phyloP scores from a whole-genome alignment of 768 basidiomycete species.

The Auricularia sp. region DNA sequence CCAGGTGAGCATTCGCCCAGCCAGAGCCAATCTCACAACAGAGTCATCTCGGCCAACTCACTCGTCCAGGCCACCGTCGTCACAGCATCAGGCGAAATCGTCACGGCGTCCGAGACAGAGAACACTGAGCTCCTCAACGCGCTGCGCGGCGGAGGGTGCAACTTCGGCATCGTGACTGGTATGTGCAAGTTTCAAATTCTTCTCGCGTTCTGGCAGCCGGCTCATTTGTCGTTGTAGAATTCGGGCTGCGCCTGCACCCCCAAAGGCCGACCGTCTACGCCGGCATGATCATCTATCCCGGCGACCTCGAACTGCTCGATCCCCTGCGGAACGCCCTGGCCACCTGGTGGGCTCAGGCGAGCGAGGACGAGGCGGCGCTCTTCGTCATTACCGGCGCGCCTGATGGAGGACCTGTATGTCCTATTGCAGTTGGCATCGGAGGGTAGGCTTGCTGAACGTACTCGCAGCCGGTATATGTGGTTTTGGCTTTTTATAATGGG shows the following conservation, averaged over 20 bases:
- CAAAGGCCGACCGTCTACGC: slow-evolving; percentile 34
- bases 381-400: neutral
- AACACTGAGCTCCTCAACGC: neutral
- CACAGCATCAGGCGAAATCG: neutral
- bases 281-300: neutral
- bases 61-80: neutral
- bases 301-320: neutral
- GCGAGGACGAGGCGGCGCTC: neutral
- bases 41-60: too few relatives aligned
- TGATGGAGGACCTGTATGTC: neutral
- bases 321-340: neutral
- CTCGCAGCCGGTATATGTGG: neutral
- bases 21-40: too few relatives aligned
- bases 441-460: neutral
- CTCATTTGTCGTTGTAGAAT: neutral
- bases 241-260: slow-evolving; percentile 16
- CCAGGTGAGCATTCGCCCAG: neutral
- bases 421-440: neutral
- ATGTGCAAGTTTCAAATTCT: neutral
- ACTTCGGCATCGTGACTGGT: neutral
- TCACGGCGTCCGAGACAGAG: neutral
- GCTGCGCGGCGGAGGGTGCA: neutral
- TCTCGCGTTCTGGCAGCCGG: neutral
- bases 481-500: neutral
- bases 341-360: neutral